Conservation (phyloP, 139 green algal species). For the Micractinium conductrix region DNA sequence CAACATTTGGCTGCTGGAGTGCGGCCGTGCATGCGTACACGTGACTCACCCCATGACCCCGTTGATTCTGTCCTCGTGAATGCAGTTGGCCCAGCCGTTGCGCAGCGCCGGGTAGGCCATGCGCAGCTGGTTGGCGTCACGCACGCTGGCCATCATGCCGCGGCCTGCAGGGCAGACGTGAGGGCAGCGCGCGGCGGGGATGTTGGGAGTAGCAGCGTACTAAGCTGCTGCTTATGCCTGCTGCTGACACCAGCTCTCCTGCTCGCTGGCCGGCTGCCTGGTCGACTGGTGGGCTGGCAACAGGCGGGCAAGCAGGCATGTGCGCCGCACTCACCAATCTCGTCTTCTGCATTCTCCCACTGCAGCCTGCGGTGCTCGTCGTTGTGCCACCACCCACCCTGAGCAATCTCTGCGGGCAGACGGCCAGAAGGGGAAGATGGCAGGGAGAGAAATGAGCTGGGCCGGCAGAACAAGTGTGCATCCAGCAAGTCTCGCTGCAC, state of each 20-base stretch:
- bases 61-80: conserved; percentile 65
- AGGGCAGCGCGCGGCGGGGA: too few species aligned
- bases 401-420: conserved; percentile 51
- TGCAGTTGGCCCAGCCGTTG: conserved; percentile 47
- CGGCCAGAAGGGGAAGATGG: too few species aligned
- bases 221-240: too few species aligned
- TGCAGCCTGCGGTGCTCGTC: conserved; percentile 50
- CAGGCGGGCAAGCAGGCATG: too few species aligned
- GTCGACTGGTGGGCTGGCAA: background rate
- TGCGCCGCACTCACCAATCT: conserved; percentile 7
- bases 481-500: too few species aligned
- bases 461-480: too few species aligned
- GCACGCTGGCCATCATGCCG: conserved; percentile 45
- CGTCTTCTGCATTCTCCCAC: conserved; percentile 50
- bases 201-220: too few species aligned
- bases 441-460: too few species aligned
- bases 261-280: background rate
- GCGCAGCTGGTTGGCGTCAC: conserved; percentile 50
- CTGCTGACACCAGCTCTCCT: too few species aligned
- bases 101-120: conserved; percentile 36
- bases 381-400: conserved; percentile 68
- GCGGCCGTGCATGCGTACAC: too few species aligned
- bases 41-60: conserved; percentile 57
- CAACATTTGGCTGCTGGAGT: too few species aligned
- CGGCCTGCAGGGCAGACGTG: conserved; percentile 12